These are phyloP conservation scores for Butyriboletus loyo DNA, from an alignment of 768 basidiomycete species.

Conservation along the genomic window DNA sequence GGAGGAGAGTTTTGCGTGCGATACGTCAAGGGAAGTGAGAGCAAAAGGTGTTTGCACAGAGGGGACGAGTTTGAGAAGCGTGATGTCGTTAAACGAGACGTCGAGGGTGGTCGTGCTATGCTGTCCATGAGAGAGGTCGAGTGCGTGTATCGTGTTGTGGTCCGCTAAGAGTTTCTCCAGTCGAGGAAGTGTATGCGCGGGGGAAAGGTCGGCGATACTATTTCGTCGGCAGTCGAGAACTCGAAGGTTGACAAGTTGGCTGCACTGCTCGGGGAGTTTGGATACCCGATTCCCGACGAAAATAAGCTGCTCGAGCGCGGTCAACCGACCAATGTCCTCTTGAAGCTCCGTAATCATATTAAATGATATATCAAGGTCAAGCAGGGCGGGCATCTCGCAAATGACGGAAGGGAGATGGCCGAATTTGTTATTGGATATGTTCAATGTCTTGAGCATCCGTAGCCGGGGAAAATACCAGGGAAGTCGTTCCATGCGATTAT, in stretches of 20 bases:
- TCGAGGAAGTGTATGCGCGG: constrained; percentile 65
- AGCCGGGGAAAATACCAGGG: constrained; percentile 84
- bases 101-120: constrained; percentile 57
- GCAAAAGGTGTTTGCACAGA: constrained; percentile 46
- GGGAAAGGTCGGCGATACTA: constrained; percentile 68
- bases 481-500: constrained; percentile 86
- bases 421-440: constrained; percentile 97
- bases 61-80: constrained; percentile 62
- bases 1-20: constrained; percentile 82
- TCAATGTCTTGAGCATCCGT: constrained; percentile 67
- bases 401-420: constrained; percentile 70
- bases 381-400: constrained; percentile 65
- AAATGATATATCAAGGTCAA: constrained; percentile 92
- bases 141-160: constrained; percentile 76
- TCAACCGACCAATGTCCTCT: constrained; percentile 69
- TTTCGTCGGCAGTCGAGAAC: constrained; percentile 87
- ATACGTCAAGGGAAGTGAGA: constrained; percentile 80
- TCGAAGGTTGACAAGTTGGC: constrained; percentile 54
- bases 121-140: constrained; percentile 76
- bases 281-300: constrained; percentile 85
- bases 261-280: constrained; percentile 62
- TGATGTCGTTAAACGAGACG: constrained; percentile 87
- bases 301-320: constrained; percentile 64
- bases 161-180: constrained; percentile 72
- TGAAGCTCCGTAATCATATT: constrained; percentile 85